Base-by-base conservation (phyloP, 495 filamentous ascomycete genomes). In the Aspergillus ellipticus region DNA sequence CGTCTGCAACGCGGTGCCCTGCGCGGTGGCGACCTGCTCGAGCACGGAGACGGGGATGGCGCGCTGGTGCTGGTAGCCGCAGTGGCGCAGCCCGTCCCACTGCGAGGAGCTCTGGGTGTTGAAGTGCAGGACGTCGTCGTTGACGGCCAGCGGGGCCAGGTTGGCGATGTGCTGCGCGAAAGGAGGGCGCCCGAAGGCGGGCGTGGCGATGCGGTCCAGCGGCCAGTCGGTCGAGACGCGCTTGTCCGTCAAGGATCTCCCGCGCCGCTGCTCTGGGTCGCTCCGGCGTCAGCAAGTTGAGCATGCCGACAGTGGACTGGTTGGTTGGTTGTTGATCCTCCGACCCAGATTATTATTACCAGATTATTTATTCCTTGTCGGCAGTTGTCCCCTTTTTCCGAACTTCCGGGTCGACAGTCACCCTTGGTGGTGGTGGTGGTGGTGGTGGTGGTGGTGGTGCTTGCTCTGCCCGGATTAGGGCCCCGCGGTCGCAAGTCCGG, bases 231-330 rank as follows among this genome's bases (percentile, higher is more conserved):
- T 67, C 3, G 68, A 72, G 2, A 84, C 69, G n/a, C 81, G 74
- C 11, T 74, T 63, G n/a, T 0, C 82, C 84, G 1, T 77, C 77
- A 39, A 62, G 56, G 49, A 86, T 83, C 64, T 86, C 81, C 42
- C 68, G 68, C 0, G 67, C 66, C 6, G 81, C 81, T 13, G 74
- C 69, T 3, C 69, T 67, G 0, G 80, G 70, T 0, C 79, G 77
- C n/a, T 74, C 67, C 1, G 75, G 74, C 0, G 77, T 83, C 15
- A 83, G 70, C 11, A 77, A 63, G 49, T 83, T 83, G 35, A 84
- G 65, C 37, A 73, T 77, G 6, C 81, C 81, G 3, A n/a, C n/a
- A n/a, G n/a, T n/a, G n/a, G n/a, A n/a, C n/a, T n/a, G n/a, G n/a
- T n/a, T n/a, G n/a, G n/a, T n/a, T n/a, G n/a, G n/a, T n/a, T n/a